Conservation (phyloP, 768 basidiomycete species). For the Tubosaeta brunneosetosa region DNA sequence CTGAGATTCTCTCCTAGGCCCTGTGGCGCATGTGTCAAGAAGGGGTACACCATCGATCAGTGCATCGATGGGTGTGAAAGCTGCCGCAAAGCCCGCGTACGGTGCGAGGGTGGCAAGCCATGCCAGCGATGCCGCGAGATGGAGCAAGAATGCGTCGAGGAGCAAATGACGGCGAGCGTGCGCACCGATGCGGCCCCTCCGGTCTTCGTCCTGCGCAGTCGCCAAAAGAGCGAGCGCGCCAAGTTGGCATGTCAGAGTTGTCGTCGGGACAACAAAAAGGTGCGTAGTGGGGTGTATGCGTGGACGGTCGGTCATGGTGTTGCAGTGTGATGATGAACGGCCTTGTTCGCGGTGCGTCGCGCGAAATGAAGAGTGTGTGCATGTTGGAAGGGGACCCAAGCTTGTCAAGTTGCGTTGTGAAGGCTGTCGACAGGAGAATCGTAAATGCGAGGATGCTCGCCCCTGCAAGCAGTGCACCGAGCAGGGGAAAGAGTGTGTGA, state of each 20-base stretch:
- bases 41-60: constrained; percentile 46
- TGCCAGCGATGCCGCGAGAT: constrained; percentile 33
- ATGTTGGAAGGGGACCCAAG: constrained; percentile 53
- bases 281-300: constrained; percentile 10
- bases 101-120: constrained; percentile 37
- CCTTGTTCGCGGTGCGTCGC: constrained; percentile 58
- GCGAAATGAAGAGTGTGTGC: constrained; percentile 51
- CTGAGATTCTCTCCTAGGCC: constrained; percentile 36
- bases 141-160: constrained; percentile 45
- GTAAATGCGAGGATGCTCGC: constrained; percentile 54
- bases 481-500: constrained; percentile 44
- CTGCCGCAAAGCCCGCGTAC: constrained; percentile 49
- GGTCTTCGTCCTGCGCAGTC: constrained; percentile 22
- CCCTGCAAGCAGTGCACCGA: constrained; percentile 53
- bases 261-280: constrained; percentile 66
- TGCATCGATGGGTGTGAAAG: constrained; percentile 61
- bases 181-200: constrained; percentile 25
- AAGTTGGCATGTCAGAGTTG: constrained; percentile 59
- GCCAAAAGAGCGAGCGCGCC: constrained; percentile 44
- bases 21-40: constrained; percentile 55
- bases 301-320: background rate
- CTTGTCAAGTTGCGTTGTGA: constrained; percentile 58
- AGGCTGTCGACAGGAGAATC: constrained; percentile 50
- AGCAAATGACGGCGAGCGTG: constrained; percentile 22
- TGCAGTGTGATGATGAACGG: constrained; percentile 57